Evolutionary conservation across 257 asterid genomes (phyloP).

Genomic region (Petrea volubilis): DNA sequence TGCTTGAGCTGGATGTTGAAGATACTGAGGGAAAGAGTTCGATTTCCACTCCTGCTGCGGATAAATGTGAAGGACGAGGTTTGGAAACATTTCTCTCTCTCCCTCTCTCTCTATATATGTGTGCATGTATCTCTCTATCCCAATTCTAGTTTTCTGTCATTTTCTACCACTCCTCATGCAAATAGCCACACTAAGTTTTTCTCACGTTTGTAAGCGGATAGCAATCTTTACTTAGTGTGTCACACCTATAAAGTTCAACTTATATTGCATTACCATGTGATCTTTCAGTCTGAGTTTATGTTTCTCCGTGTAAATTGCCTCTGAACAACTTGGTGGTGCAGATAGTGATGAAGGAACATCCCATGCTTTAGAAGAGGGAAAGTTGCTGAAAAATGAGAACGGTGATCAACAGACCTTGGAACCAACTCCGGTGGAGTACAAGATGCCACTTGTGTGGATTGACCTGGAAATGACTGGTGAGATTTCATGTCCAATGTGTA

Average conservation of each 20-base stretch:
- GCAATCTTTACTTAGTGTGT: not conserved
- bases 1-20: conserved; percentile 62
- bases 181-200: not conserved
- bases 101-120: too few species aligned
- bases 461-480: conserved; percentile 98
- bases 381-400: conserved; percentile 29
- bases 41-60: conserved; percentile 24
- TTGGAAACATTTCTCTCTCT: not conserved
- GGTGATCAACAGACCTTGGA: conserved; percentile 31
- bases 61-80: conserved; percentile 30
- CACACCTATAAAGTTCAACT: not conserved
- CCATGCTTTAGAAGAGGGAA: conserved; percentile 30
- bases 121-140: not conserved
- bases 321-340: conserved; percentile 24
- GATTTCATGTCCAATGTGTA: conserved; percentile 17
- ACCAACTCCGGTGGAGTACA: conserved; percentile 40
- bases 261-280: not conserved
- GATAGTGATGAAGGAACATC: conserved; percentile 41
- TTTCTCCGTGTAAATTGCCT: not conserved
- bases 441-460: conserved; percentile 93
- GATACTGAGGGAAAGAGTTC: conserved; percentile 35
- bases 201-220: not conserved
- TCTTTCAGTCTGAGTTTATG: not conserved
- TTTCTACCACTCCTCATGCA: not conserved
- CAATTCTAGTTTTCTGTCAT: not conserved